These are phyloP conservation scores for Echium plantagineum DNA, from an alignment of 257 asterid genomes.

Conservation along the genomic window DNA sequence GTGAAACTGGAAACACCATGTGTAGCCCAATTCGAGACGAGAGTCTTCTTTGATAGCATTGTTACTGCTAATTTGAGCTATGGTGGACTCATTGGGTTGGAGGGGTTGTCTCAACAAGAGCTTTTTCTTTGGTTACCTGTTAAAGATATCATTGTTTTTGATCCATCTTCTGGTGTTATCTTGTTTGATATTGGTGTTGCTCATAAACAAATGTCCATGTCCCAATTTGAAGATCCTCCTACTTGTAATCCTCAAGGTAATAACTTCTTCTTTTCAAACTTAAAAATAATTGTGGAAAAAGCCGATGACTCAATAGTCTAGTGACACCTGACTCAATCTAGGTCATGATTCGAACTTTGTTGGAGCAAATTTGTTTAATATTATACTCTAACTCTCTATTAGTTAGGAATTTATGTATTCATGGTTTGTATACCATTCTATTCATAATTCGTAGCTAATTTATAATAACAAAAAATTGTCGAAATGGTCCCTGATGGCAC, in stretches of 20 bases:
- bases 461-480: too few species aligned
- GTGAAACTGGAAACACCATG: conserved; percentile 69
- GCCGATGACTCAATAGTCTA: too few species aligned
- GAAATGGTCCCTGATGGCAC: too few species aligned
- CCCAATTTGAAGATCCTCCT: conserved; percentile 84
- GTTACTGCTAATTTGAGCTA: conserved; percentile 73
- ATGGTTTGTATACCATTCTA: too few species aligned
- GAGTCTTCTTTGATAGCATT: conserved; percentile 58
- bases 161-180: conserved; percentile 75
- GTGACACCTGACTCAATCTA: too few species aligned
- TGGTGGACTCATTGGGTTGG: conserved; percentile 68
- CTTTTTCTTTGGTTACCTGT: conserved; percentile 85
- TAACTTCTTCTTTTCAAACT: background rate
- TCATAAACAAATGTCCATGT: conserved; percentile 71
- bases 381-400: too few species aligned
- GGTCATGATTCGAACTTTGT: too few species aligned
- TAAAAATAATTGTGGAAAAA: too few species aligned
- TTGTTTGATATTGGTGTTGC: conserved; percentile 82
- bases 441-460: too few species aligned
- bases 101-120: conserved; percentile 81
- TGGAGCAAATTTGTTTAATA: too few species aligned
- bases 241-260: conserved; percentile 57
- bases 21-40: conserved; percentile 59
- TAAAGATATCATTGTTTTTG: conserved; percentile 64
- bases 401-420: too few species aligned